phyloP scores from a whole-genome alignment of 1,139 yeast genomes.

The Pichia sp. region DNA sequence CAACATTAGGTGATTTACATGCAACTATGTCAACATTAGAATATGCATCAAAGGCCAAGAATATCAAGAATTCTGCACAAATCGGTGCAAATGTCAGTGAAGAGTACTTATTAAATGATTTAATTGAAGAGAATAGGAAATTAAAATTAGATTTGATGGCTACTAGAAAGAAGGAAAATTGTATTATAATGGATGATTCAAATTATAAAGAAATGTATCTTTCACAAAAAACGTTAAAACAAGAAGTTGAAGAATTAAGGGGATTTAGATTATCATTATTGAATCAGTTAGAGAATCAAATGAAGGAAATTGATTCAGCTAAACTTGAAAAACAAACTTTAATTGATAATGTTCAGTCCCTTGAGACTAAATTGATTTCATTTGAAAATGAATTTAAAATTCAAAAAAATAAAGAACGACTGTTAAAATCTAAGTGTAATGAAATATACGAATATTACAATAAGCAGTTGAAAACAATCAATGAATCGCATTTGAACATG shows the following conservation, averaged over 20 bases:
- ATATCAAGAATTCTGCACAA: slow-evolving; percentile 51
- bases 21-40: slow-evolving; percentile 80
- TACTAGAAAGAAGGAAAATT: slow-evolving; percentile 54
- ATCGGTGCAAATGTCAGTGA: slow-evolving; percentile 49
- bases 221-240: slow-evolving; percentile 39
- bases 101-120: slow-evolving; percentile 43
- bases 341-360: slow-evolving; percentile 1
- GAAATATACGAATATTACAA: slow-evolving; percentile 1
- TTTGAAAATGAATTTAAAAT: slow-evolving; percentile 8
- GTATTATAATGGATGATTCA: slow-evolving; percentile 48
- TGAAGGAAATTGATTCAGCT: slow-evolving; percentile 24
- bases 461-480: not conserved
- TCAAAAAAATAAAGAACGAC: slow-evolving; percentile 2
- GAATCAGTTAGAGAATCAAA: slow-evolving; percentile 18
- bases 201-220: slow-evolving; percentile 47
- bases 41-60: slow-evolving; percentile 78
- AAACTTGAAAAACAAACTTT: slow-evolving; percentile 8
- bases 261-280: slow-evolving; percentile 16
- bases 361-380: slow-evolving; percentile 12
- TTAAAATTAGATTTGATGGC: slow-evolving; percentile 59
- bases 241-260: slow-evolving; percentile 37
- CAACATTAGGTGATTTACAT: slow-evolving; percentile 64
- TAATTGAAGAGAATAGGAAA: slow-evolving; percentile 47
- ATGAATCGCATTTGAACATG: slow-evolving; percentile 2
- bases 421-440: slow-evolving; percentile 5